phyloP scores from a whole-genome alignment of 179 eudicot genomes.

The Silene coronaria region DNA sequence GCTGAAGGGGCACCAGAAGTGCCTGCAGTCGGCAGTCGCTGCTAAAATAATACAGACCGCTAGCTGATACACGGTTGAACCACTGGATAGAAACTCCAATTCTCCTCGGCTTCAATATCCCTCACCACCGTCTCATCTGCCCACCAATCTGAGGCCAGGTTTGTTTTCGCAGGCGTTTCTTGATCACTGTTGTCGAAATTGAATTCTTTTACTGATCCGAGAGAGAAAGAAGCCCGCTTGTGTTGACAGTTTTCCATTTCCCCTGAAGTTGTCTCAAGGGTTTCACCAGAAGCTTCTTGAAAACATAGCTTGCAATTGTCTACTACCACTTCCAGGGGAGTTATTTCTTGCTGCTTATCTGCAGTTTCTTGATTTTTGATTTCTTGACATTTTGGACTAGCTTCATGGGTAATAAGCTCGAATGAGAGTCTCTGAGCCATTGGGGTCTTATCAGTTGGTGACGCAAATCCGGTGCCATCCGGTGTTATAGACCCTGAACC shows the following conservation, averaged over 20 bases:
- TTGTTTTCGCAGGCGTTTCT: conserved; percentile 16
- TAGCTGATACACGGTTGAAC: conserved; percentile 43
- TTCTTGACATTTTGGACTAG: conserved; percentile 24
- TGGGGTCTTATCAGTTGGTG: conserved; percentile 26
- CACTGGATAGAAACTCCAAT: conserved; percentile 49
- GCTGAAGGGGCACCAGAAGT: conserved; percentile 10
- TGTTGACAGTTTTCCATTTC: conserved; percentile 27
- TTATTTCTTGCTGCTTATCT: not conserved
- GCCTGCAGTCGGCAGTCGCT: not conserved
- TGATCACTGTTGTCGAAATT: conserved; percentile 34
- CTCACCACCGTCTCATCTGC: conserved; percentile 31
- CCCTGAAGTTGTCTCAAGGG: conserved; percentile 18
- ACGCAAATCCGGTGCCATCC: conserved; percentile 41
- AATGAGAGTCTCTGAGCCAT: conserved; percentile 43
- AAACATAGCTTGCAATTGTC: conserved; percentile 22
- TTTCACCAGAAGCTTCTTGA: conserved; percentile 21
- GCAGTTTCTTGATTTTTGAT: conserved; percentile 12
- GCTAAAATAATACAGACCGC: not conserved
- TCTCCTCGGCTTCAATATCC: conserved; percentile 24
- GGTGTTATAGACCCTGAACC: conserved; percentile 76
- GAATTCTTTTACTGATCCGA: conserved; percentile 49
- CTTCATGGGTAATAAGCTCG: conserved; percentile 31
- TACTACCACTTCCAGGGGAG: conserved; percentile 10
- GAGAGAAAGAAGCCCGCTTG: conserved; percentile 37
- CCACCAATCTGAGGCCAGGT: conserved; percentile 34